These are phyloP conservation scores for Dactylonectria macrodidyma DNA, from an alignment of 2,329 filamentous ascomycete genomes.

Conservation along the genomic window DNA sequence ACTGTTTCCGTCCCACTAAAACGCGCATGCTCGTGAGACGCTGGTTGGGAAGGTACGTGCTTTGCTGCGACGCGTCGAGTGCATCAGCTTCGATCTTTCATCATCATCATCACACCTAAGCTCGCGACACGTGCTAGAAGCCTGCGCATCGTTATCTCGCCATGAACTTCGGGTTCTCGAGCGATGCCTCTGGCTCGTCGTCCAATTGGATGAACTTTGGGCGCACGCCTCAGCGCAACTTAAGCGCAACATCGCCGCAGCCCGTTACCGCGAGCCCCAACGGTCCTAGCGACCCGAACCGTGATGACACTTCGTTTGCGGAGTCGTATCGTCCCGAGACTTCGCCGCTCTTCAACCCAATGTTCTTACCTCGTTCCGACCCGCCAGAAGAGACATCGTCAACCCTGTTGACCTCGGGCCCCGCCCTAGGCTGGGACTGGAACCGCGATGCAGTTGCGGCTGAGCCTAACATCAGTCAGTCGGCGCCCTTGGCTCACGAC, in stretches of 20 bases:
- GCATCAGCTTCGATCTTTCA: too few species aligned
- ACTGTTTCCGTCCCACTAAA: background rate
- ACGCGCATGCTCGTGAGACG: background rate
- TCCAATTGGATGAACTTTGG: slow-evolving; percentile 37
- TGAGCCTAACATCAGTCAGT: slow-evolving; percentile 14
- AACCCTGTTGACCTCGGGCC: slow-evolving; percentile 26
- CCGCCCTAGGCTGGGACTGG: slow-evolving; percentile 36
- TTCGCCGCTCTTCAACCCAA: slow-evolving; percentile 44
- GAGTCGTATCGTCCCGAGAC: slow-evolving; percentile 44
- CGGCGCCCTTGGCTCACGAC: slow-evolving; percentile 28
- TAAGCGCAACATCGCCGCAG: slow-evolving; percentile 21
- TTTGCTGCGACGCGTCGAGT: slow-evolving; percentile 7
- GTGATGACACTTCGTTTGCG: slow-evolving; percentile 44
- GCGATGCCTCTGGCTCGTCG: slow-evolving; percentile 34
- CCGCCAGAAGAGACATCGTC: slow-evolving; percentile 27
- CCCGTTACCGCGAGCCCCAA: slow-evolving; percentile 24
- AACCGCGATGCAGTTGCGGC: slow-evolving; percentile 25
- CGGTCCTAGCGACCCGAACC: slow-evolving; percentile 20
- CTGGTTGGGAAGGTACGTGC: background rate
- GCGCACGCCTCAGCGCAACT: slow-evolving; percentile 29
- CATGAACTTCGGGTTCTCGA: slow-evolving; percentile 42
- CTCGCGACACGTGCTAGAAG: too few species aligned
- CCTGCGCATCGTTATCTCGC: background rate
- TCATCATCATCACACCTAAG: background rate
- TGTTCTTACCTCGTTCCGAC: slow-evolving; percentile 25